Base-by-base conservation (phyloP, 352 stramenopile genomes). In the Phytophthora uliginosa region DNA sequence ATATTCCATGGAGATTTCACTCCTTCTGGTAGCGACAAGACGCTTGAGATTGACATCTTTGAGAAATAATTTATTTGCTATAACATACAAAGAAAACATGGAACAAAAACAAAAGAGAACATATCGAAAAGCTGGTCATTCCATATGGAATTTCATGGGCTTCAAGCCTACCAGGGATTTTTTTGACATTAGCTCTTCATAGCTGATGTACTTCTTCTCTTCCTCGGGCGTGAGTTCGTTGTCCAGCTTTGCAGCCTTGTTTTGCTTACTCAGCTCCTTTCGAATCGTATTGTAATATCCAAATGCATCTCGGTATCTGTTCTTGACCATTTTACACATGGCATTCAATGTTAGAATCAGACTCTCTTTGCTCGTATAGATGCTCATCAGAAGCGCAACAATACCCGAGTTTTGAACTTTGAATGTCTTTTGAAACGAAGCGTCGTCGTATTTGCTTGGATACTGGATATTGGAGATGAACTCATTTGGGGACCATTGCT, bases 171-270 rank as follows among this genome's bases (percentile, higher is more conserved):
- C n/a, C n/a, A n/a, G n/a, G n/a, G n/a, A n/a, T n/a, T n/a, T n/a
- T n/a, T n/a, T n/a, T n/a, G n/a, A n/a, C n/a, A n/a, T 60, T 31
- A 60, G 54, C 36, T 60, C 54, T 50, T 60, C 24, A 50, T 60
- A 60, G 34, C 54, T 60, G 33, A 47, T 60, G 18, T 60, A 51
- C 33, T 60, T 60, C 33, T 47, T 50, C 54, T 60, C 54, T 48
- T 60, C 33, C 6, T 60, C 54, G 18, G 54, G 54, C 31, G 54
- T 60, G 1, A 60, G 54, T 50, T 60, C 54, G 20, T 60, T 60
- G 34, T 60, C 54, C 18, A 60, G 31, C 24, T 26, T 26, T 26
- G 24, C 24, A 26, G 31, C 28, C 51, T 60, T 60, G 54, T 60
- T 60, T 48, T 47, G 54, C 28, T 48, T 47, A 36, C 54, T 60